Evolutionary conservation across 345 rosid genomes (phyloP).

Genomic region (Corymbia maculata): DNA sequence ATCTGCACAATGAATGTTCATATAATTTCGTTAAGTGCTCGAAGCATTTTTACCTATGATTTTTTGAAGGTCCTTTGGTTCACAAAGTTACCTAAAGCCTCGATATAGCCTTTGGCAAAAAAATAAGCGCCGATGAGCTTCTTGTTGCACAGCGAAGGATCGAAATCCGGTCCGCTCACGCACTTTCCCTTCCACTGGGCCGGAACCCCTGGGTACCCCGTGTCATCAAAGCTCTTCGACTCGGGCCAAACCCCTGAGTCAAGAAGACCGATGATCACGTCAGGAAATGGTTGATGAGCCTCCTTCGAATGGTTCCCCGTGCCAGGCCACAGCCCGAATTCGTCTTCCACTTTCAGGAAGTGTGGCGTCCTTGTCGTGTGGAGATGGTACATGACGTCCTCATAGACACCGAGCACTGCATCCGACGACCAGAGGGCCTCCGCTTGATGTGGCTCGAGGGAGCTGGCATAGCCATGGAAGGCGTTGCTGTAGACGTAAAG

Average conservation of each 20-base stretch:
- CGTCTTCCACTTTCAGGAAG: constrained; percentile 31
- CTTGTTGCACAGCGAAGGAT: constrained; percentile 47
- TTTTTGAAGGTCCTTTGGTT: neutral
- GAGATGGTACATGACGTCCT: constrained; percentile 53
- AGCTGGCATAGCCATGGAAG: constrained; percentile 63
- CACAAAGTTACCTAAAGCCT: constrained; percentile 26
- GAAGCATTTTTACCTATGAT: neutral
- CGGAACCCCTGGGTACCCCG: constrained; percentile 55
- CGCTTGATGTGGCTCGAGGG: constrained; percentile 40
- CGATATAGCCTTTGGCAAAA: constrained; percentile 56
- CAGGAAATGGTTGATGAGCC: constrained; percentile 1
- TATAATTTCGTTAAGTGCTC: neutral
- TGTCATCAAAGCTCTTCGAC: constrained; percentile 51
- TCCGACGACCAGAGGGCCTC: constrained; percentile 32
- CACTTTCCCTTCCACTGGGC: constrained; percentile 62
- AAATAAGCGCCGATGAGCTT: constrained; percentile 77
- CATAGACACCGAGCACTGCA: constrained; percentile 52
- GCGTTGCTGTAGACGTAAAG: constrained; percentile 55
- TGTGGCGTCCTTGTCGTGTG: constrained; percentile 66
- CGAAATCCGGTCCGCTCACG: constrained; percentile 57
- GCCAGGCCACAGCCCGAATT: constrained; percentile 16
- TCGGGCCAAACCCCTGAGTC: constrained; percentile 92
- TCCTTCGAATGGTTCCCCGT: constrained; percentile 3
- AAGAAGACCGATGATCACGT: constrained; percentile 64
- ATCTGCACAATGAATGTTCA: neutral